Evolutionary conservation across 2,329 filamentous ascomycete genomes (phyloP).

Genomic region (Cladosporium austrohemisphaericum): DNA sequence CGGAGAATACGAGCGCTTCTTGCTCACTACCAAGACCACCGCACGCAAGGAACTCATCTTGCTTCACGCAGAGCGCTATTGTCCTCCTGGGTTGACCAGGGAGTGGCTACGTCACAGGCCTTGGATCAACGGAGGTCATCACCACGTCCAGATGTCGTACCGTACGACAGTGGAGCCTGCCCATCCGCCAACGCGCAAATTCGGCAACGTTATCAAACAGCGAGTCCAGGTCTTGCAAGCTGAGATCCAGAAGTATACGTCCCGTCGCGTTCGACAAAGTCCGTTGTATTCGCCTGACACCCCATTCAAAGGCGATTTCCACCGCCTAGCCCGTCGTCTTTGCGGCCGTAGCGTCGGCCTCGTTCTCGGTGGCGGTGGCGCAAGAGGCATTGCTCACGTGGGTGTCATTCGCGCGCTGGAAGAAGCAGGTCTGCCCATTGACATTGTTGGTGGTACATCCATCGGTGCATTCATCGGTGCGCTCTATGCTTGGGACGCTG

Average conservation of each 20-base stretch:
- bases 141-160: slow-evolving; percentile 95
- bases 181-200: slow-evolving; percentile 69
- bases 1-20: slow-evolving; percentile 93
- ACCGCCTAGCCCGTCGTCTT: slow-evolving; percentile 80
- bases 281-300: slow-evolving; percentile 88
- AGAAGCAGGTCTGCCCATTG: slow-evolving; percentile 92
- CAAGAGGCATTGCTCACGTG: slow-evolving; percentile 85
- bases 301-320: slow-evolving; percentile 94
- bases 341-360: slow-evolving; percentile 94
- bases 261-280: slow-evolving; percentile 80
- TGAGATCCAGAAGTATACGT: slow-evolving; percentile 97
- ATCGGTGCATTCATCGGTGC: slow-evolving; percentile 95
- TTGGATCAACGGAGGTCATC: slow-evolving; percentile 98
- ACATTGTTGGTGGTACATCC: slow-evolving; percentile 91
- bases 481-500: slow-evolving; percentile 90
- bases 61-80: slow-evolving; percentile 84
- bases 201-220: slow-evolving; percentile 84
- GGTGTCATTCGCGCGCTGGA: slow-evolving; percentile 93
- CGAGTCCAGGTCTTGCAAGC: slow-evolving; percentile 91
- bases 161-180: slow-evolving; percentile 65
- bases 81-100: slow-evolving; percentile 75
- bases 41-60: slow-evolving; percentile 89
- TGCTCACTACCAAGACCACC: slow-evolving; percentile 95
- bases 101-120: slow-evolving; percentile 84
- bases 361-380: slow-evolving; percentile 89